Conservation (phyloP, 2,329 filamentous ascomycete species). For the Harringtonia lauricola region DNA sequence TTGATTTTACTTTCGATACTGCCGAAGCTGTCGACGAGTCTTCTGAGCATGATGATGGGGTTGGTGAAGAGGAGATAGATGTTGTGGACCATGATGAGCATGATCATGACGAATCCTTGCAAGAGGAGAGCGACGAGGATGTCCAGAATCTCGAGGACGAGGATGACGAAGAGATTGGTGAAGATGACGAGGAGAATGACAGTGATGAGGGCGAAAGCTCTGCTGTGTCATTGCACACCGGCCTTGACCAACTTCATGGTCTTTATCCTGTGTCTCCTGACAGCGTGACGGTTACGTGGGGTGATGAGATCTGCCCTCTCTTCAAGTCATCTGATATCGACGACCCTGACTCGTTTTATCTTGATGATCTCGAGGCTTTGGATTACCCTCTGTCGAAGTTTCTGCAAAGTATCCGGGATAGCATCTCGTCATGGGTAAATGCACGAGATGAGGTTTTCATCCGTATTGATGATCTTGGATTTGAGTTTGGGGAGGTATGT, state of each 20-base stretch:
- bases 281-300: constrained; percentile 20
- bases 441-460: constrained; percentile 37
- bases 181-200: constrained; percentile 4
- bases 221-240: constrained; percentile 4
- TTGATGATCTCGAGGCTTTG: constrained; percentile 29
- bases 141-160: constrained; percentile 3
- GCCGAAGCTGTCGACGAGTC: background rate
- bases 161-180: background rate
- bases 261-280: constrained; percentile 9
- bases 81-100: background rate
- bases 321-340: constrained; percentile 22
- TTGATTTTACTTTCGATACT: constrained; percentile 7
- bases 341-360: constrained; percentile 31
- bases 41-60: constrained; percentile 2
- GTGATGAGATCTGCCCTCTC: constrained; percentile 20
- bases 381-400: constrained; percentile 33
- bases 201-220: constrained; percentile 14
- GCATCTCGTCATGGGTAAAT: constrained; percentile 33
- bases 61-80: constrained; percentile 1
- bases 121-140: background rate
- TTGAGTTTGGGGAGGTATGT: constrained; percentile 41
- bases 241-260: constrained; percentile 4
- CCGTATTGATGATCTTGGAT: constrained; percentile 38
- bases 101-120: background rate
- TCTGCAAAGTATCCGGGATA: constrained; percentile 30